Evolutionary conservation across 208 protist genomes (phyloP), one percentile per base, ranked within the genome.

Genomic region (Leishmania lainsoni): DNA sequence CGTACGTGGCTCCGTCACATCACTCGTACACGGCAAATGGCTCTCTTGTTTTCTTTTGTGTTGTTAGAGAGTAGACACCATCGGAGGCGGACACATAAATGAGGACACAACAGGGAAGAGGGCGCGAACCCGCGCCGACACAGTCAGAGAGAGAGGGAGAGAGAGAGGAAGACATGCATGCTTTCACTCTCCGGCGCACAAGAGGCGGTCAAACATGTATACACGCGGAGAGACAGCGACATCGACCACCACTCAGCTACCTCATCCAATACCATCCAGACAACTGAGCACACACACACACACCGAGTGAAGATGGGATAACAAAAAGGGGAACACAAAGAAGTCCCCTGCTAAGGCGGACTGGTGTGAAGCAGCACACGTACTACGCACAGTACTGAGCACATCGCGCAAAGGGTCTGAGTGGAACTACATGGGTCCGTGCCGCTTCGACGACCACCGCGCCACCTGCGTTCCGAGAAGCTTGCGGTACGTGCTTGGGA

Each of bases 361-460:
- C 26, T 16, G 26, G 17, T 49, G 45, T 52, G 39, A 51, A 5
- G 45, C 45, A 71, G 1, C 20, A 39, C 66, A 42, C 29, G 42
- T 49, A n/a, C 42, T 14, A 71, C 29, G 20, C 29, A n/a, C 42
- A 29, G 22, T 14, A 29, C 66, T 14, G 66, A 6, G 66, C 20
- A 42, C 39, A 71, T 71, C 66, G 16, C 71, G 71, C 71, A 75
- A 59, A 29, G 42, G 12, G 29, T 48, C 22, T 12, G 45, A 1
- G 17, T 32, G 75, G 45, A n/a, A 22, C 78, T 94, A 98, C 79
- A 87, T 91, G n/a, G 95, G 95, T 9, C 95, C 95, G 81, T 98
- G 95, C 0, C 95, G 93, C 84, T 97, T 97, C 66, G 93, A 97
- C 20, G 92, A 79, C 95, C 95, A 98, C 58, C 95, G 95, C 14